Percentiles rank a stretch among this genome's conserved stretches.
These are phyloP conservation scores for Fonsecaea pedrosoi DNA, from an alignment of 2,329 filamentous ascomycete species.

Conservation along the genomic window DNA sequence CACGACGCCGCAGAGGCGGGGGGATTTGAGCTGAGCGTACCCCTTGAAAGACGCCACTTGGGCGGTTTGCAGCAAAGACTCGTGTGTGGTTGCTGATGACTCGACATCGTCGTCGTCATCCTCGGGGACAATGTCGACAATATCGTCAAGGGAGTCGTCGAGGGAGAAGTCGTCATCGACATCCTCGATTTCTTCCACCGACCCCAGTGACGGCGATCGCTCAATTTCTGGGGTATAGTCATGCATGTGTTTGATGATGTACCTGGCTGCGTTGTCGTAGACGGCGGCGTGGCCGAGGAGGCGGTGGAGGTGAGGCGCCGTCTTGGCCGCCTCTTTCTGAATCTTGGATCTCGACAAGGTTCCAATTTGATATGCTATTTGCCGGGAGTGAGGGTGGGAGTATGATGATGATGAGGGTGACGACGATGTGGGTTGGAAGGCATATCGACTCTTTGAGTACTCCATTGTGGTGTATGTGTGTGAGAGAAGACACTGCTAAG, in stretches of 20 bases:
- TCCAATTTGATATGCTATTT: slow-evolving; percentile 31
- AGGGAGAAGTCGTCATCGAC: slow-evolving; percentile 2
- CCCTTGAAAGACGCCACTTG: slow-evolving; percentile 2
- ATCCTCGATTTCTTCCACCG: slow-evolving; percentile 1
- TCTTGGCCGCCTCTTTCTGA: slow-evolving; percentile 30
- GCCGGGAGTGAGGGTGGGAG: neutral
- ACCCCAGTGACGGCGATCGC: neutral
- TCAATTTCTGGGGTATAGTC: slow-evolving; percentile 11
- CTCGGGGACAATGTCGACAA: slow-evolving; percentile 4
- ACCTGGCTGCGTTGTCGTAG: slow-evolving; percentile 31
- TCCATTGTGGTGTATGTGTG: neutral
- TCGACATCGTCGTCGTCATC: slow-evolving; percentile 14
- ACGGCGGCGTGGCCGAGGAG: slow-evolving; percentile 32
- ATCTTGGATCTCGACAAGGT: slow-evolving; percentile 30
- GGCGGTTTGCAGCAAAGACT: neutral
- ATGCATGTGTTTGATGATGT: slow-evolving; percentile 24
- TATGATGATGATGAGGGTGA: neutral
- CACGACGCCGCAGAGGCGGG: neutral
- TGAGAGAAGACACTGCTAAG: neutral
- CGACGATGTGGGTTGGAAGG: slow-evolving; percentile 3
- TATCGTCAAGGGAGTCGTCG: neutral
- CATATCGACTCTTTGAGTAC: neutral
- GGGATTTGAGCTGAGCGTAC: slow-evolving; percentile 7
- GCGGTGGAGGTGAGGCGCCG: slow-evolving; percentile 27
- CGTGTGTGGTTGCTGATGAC: neutral